These are phyloP conservation scores for Talaromyces islandicus DNA, from an alignment of 2,329 filamentous ascomycete genomes.

Conservation along the genomic window DNA sequence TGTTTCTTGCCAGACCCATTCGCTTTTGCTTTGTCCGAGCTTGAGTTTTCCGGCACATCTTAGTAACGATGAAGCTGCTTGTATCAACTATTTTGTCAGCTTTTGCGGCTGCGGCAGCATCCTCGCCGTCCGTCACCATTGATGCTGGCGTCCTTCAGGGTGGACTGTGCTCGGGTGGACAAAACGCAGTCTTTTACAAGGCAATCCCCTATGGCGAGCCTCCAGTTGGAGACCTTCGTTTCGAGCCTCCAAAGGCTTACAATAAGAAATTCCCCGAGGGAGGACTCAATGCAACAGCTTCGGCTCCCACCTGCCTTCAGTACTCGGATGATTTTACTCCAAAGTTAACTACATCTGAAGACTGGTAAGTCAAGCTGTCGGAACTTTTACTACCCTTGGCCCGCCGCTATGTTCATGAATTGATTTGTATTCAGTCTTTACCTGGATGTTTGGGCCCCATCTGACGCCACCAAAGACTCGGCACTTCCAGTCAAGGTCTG, in stretches of 20 bases:
- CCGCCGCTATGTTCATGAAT: background rate
- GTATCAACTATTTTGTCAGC: constrained; percentile 9
- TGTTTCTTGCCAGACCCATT: background rate
- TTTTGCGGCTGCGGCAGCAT: constrained; percentile 14
- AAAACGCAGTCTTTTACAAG: constrained; percentile 13
- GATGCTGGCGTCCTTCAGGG: constrained; percentile 16
- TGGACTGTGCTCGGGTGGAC: constrained; percentile 12
- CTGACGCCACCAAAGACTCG: constrained; percentile 28
- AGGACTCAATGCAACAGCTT: constrained; percentile 13
- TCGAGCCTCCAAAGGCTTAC: constrained; percentile 16
- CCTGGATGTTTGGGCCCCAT: constrained; percentile 35
- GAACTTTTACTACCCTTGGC: background rate
- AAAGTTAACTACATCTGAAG: constrained; percentile 12
- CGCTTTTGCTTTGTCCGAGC: background rate
- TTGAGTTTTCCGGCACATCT: background rate
- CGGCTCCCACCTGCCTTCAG: constrained; percentile 15
- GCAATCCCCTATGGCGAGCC: constrained; percentile 17
- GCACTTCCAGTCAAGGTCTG: constrained; percentile 60
- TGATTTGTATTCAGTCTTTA: constrained; percentile 1
- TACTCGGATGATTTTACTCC: constrained; percentile 8
- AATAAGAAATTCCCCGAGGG: constrained; percentile 12
- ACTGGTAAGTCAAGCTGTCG: constrained; percentile 13
- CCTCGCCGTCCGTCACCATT: constrained; percentile 14
- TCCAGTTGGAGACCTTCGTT: constrained; percentile 16
- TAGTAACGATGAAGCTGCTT: constrained; percentile 9